A percentile compares a stretch with the other conserved stretches of the same genome.
phyloP scores from a whole-genome alignment of 441 rosid species.

The Aquilaria agallochum region DNA sequence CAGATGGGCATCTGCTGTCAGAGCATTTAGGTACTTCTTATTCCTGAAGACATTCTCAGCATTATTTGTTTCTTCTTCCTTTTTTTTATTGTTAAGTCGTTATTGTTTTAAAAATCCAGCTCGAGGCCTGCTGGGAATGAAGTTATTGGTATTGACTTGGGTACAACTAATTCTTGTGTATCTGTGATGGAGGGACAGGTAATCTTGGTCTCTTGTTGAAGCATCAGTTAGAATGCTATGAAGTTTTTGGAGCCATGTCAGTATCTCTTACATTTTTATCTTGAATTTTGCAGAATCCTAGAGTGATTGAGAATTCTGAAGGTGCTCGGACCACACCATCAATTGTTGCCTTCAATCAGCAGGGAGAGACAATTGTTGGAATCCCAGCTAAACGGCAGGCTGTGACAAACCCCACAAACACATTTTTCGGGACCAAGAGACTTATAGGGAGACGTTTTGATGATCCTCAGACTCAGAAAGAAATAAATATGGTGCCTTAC shows the following conservation, averaged over 20 bases:
- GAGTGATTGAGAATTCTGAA: constrained; percentile 56
- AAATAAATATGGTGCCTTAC: constrained; percentile 42
- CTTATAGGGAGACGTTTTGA: constrained; percentile 39
- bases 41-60: neutral
- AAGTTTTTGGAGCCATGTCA: neutral
- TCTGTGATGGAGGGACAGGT: constrained; percentile 63
- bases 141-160: constrained; percentile 58
- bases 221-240: neutral
- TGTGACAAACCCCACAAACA: constrained; percentile 38
- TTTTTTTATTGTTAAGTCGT: neutral
- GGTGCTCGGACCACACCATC: constrained; percentile 60
- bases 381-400: constrained; percentile 56
- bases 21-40: constrained; percentile 45
- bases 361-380: constrained; percentile 47
- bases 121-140: constrained; percentile 49
- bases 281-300: constrained; percentile 34
- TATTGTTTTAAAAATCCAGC: constrained; percentile 19
- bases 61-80: constrained; percentile 1
- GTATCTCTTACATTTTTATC: neutral
- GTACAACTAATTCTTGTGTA: constrained; percentile 63
- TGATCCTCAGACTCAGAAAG: constrained; percentile 42
- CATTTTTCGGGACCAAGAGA: constrained; percentile 37
- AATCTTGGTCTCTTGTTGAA: constrained; percentile 3
- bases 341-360: constrained; percentile 51
- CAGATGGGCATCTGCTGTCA: constrained; percentile 31